Base-by-base conservation (phyloP, 1,139 yeast genomes). In the Spencermartinsiella ligniputridi region DNA sequence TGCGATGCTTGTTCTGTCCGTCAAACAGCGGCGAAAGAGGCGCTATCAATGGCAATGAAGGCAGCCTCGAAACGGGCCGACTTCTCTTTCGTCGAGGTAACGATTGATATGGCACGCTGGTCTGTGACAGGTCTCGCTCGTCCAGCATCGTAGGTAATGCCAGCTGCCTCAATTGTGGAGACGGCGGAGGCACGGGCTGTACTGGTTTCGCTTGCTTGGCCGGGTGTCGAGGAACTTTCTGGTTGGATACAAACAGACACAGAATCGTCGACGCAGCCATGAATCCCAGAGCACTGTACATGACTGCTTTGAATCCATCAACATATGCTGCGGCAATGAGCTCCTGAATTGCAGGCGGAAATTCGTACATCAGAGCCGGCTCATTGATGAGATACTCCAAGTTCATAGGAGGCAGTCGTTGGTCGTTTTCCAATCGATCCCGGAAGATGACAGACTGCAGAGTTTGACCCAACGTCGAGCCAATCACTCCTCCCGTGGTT, bases 401-500 rank as follows among this genome's bases (percentile, higher is more conserved):
- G 19, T 52, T 48, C 32, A 27, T 27, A 4, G 32, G 15, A 5
- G 32, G 32, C 12, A 27, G 15, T n/a, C 32, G 8, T 6, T 5
- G 12, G 32, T 27, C 32, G 32, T 27, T n/a, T 15, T 27, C 13
- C 5, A 27, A n/a, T 11, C 32, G 32, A 11, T 6, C 15, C 32
- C 32, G 12, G 11, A 61, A 50, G 3, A 64, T 55, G 3, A 64
- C 56, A 12, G 63, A 59, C 52, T 71, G 72, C 20, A 79, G 66
- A 16, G 76, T 61, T 53, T 77, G 81, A 1, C 75, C 73, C 13
- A 78, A 48, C 6, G 70, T 63, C 15, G 72, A 67, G 15, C 79
- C 76, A 25, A 78, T 44, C 1, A 77, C 71, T 12, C 78, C 78
- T 30, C 78, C 80, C 8, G 70, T 43, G 1, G 78, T 64, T 52